Base-by-base conservation (phyloP, 345 rosid genomes). In the Mallotus nudiflorus region DNA sequence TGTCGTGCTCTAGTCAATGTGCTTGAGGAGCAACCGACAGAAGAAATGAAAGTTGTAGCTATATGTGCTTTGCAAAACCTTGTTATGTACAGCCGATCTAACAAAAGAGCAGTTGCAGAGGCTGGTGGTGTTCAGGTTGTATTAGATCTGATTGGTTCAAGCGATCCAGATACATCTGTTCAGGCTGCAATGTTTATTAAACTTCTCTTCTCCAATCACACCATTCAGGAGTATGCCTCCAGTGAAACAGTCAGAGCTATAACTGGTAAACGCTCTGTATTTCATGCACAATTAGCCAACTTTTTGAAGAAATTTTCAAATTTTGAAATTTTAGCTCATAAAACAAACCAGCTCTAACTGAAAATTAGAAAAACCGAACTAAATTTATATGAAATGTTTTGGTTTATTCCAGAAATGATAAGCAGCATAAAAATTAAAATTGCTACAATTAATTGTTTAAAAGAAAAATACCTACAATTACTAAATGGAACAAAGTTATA, bases 91-190 rank as follows among this genome's bases (percentile, higher is more conserved):
- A 91, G 99, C 69, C 83, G 97, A 67, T 87, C 99, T 20, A 96
- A 96, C 81, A 96, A 91, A 87, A 84, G 99, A 83, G 99, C 98
- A 14, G 97, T 96, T 78, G 99, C 98, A 14, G 99, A 96, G 87
- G 99, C 98, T 71, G 97, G 98, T 65, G 99, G 99, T 69, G 97
- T 96, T 71, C 99, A 96, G 82, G 98, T 96, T 33, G 86, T 96
- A 42, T 71, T 96, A 85, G 99, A 92, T 85, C 82, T 96, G 65
- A 92, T 92, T 29, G 88, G 97, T 75, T 96, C 99, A 25, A 91
- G 97, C 78, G 97, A 92, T 70, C 93, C 91, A 2, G 97, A 96
- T 22, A 92, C 99, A 58, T 92, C 99, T 60, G 83, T 89, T 68
- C 99, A 96, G 85, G 99, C 99, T 77, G 98, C 99, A 49, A 89